Evolutionary conservation across 345 rosid genomes (phyloP).

Genomic region (Euphorbia pulcherrima): DNA sequence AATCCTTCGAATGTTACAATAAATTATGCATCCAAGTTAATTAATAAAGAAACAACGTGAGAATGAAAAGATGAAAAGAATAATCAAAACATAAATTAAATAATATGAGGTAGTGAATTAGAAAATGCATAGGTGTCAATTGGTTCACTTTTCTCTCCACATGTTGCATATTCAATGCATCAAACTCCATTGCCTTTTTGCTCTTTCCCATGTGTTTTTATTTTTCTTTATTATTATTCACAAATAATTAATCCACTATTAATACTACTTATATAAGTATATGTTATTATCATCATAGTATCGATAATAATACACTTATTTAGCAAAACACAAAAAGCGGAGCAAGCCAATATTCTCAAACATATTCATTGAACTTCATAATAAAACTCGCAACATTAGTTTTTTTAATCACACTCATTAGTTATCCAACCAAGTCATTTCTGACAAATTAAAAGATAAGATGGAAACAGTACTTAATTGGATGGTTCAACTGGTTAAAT

Average conservation of each 20-base stretch:
- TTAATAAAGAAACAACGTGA: constrained; percentile 2
- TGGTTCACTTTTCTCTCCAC: constrained; percentile 10
- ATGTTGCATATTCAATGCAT: constrained; percentile 37
- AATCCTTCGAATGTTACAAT: neutral
- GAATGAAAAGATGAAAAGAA: neutral
- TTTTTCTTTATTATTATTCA: neutral
- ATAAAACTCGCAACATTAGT: neutral
- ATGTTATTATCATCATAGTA: neutral
- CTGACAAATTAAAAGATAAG: neutral
- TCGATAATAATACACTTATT: neutral
- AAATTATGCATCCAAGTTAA: neutral
- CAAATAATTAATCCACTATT: neutral
- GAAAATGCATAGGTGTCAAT: neutral
- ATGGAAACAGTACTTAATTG: too few species aligned
- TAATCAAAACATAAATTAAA: neutral
- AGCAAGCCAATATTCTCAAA: constrained; percentile 18
- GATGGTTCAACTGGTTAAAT: too few species aligned
- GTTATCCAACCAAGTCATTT: neutral
- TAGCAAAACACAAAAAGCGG: constrained; percentile 1
- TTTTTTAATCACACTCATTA: neutral
- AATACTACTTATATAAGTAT: neutral
- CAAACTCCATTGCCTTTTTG: constrained; percentile 6
- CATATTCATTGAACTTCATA: constrained; percentile 37
- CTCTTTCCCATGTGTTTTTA: neutral
- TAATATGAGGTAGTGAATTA: neutral